Evolutionary conservation across 495 filamentous ascomycete genomes (phyloP).

Genomic region (Penicillium riverlandense): DNA sequence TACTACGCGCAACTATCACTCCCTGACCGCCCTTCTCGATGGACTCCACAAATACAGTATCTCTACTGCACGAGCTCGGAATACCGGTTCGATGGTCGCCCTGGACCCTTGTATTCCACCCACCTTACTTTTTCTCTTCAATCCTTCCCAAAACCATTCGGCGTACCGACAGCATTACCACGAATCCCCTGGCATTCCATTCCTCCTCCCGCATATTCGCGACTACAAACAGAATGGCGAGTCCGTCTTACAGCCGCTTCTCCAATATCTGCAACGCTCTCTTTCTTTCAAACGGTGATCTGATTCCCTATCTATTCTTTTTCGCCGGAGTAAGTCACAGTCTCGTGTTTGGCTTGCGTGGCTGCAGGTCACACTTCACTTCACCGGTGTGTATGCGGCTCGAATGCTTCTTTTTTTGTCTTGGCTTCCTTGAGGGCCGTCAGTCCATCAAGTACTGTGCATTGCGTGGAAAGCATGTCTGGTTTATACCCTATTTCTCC

Average conservation of each 20-base stretch:
- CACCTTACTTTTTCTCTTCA: constrained; percentile 16
- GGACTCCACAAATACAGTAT: constrained; percentile 29
- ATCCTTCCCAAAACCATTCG: constrained; percentile 25
- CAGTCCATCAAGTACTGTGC: no score
- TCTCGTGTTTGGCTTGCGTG: not conserved
- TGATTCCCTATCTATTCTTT: no score
- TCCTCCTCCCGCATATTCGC: constrained; percentile 31
- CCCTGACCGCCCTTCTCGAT: constrained; percentile 27
- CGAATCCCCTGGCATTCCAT: constrained; percentile 29
- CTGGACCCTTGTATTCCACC: constrained; percentile 18
- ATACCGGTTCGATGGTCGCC: constrained; percentile 5
- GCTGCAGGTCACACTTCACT: not conserved
- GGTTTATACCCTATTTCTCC: no score
- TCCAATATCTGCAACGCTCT: constrained; percentile 18
- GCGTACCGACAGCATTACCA: constrained; percentile 29
- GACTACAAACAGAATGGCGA: constrained; percentile 28
- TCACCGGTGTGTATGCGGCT: not conserved
- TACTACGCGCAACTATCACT: constrained; percentile 24
- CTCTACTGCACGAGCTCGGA: constrained; percentile 11
- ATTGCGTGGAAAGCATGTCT: no score
- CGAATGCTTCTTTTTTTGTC: not conserved
- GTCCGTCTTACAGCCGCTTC: constrained; percentile 20
- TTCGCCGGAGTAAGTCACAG: not conserved
- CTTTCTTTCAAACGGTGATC: not conserved
- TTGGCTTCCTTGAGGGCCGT: not conserved